Conservation (phyloP, 2,329 filamentous ascomycete genomes). For the Metarhizium brunneum region DNA sequence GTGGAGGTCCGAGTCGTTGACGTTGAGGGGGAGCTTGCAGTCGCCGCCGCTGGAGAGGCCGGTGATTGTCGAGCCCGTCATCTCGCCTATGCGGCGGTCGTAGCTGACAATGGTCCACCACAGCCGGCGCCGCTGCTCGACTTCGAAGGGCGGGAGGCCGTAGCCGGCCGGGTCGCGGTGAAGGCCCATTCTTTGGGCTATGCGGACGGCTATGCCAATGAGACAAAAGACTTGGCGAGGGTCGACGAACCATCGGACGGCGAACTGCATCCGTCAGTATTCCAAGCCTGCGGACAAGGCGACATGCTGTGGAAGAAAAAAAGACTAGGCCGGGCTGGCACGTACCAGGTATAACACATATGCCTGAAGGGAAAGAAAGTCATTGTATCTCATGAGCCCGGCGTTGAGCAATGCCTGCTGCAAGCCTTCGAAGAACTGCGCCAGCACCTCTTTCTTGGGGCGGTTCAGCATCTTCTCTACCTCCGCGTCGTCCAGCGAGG, state of each 20-base stretch:
- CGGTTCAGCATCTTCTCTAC: constrained; percentile 45
- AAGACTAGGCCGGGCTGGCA: constrained; percentile 3
- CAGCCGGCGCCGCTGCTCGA: constrained; percentile 60
- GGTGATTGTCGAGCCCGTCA: constrained; percentile 48
- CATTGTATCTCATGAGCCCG: constrained; percentile 56
- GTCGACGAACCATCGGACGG: constrained; percentile 48
- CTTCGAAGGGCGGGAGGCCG: constrained; percentile 47
- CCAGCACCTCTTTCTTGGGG: constrained; percentile 39
- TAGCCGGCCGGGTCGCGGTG: constrained; percentile 51
- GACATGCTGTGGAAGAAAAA: background rate
- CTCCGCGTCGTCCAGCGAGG: constrained; percentile 47
- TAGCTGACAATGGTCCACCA: constrained; percentile 67
- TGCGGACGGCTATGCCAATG: constrained; percentile 56
- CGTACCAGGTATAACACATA: constrained; percentile 57
- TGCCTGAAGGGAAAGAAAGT: constrained; percentile 58
- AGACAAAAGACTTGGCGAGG: constrained; percentile 40
- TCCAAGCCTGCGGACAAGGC: background rate
- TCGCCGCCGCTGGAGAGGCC: constrained; percentile 44
- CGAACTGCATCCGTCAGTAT: constrained; percentile 18
- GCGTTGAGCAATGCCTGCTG: constrained; percentile 59
- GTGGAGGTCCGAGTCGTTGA: constrained; percentile 52
- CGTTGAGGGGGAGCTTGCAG: constrained; percentile 49
- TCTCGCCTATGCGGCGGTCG: constrained; percentile 59
- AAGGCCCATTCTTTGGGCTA: constrained; percentile 60
- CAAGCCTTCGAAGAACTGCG: constrained; percentile 45